Percentiles rank a stretch among this genome's conserved stretches.
phyloP scores from a whole-genome alignment of 2,329 filamentous ascomycete species.

The Curvularia sp. region DNA sequence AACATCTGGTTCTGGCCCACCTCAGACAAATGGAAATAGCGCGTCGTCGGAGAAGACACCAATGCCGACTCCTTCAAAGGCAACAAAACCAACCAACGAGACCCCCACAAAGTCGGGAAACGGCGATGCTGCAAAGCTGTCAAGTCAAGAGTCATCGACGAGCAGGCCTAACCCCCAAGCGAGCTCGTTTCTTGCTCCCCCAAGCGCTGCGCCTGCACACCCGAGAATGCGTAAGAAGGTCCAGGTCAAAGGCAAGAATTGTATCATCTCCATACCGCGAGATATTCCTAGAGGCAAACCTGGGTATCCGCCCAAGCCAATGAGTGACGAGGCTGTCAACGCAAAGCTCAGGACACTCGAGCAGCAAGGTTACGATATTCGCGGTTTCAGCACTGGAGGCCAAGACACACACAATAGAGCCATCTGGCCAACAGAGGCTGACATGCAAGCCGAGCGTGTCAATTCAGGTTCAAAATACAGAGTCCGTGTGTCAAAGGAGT shows the following conservation, averaged over 20 bases:
- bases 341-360: constrained; percentile 71
- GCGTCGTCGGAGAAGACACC: constrained; percentile 29
- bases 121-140: constrained; percentile 7
- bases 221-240: constrained; percentile 54
- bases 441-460: constrained; percentile 64
- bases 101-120: constrained; percentile 26
- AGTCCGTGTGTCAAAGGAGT: constrained; percentile 74
- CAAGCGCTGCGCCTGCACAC: constrained; percentile 27
- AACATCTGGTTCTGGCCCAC: constrained; percentile 28
- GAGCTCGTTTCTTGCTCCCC: constrained; percentile 25
- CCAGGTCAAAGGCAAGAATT: constrained; percentile 55
- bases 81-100: constrained; percentile 29
- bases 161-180: constrained; percentile 18
- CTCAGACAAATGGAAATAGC: constrained; percentile 25
- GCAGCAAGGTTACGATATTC: constrained; percentile 71
- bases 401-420: constrained; percentile 65
- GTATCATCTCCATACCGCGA: constrained; percentile 54
- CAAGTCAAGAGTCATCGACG: background rate
- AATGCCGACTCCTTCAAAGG: constrained; percentile 24
- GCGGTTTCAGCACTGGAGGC: constrained; percentile 65
- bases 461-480: constrained; percentile 57
- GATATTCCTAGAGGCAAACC: constrained; percentile 52
- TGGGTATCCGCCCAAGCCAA: constrained; percentile 52
- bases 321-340: constrained; percentile 61
- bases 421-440: constrained; percentile 70